phyloP scores from a whole-genome alignment of 306 rosid species.

The Quercus dentata region DNA sequence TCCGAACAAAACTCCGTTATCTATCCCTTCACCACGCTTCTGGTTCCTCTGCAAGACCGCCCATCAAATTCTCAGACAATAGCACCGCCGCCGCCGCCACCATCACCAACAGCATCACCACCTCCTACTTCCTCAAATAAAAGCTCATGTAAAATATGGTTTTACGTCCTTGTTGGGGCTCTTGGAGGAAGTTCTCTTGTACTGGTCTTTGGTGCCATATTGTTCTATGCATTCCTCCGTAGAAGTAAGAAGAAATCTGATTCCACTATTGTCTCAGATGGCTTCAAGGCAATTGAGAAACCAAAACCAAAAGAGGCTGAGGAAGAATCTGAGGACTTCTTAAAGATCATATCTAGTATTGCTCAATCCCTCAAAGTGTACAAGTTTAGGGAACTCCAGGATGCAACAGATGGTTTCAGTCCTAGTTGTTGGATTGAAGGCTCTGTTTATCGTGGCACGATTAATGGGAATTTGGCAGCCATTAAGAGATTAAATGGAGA shows the following conservation, averaged over 20 bases:
- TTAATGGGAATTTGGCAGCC: constrained; percentile 64
- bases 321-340: constrained; percentile 35
- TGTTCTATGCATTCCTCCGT: constrained; percentile 23
- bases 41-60: constrained; percentile 64
- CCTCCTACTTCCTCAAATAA: constrained; percentile 26
- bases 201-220: constrained; percentile 21
- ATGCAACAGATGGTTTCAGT: constrained; percentile 66
- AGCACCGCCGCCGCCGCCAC: constrained; percentile 30
- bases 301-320: constrained; percentile 21
- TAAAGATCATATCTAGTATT: constrained; percentile 44
- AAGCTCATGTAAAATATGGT: constrained; percentile 55
- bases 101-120: constrained; percentile 28
- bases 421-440: constrained; percentile 51
- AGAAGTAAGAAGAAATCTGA: constrained; percentile 24
- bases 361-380: constrained; percentile 70
- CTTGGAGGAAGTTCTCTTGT: constrained; percentile 33
- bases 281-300: constrained; percentile 36
- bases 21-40: constrained; percentile 52
- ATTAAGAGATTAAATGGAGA: constrained; percentile 65
- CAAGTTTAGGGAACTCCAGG: constrained; percentile 54
- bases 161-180: constrained; percentile 58
- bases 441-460: constrained; percentile 48
- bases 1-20: constrained; percentile 19
- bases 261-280: constrained; percentile 14
- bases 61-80: constrained; percentile 47